Base-by-base conservation (phyloP, 2,329 filamentous ascomycete genomes). In the Xylariaceae sp. region DNA sequence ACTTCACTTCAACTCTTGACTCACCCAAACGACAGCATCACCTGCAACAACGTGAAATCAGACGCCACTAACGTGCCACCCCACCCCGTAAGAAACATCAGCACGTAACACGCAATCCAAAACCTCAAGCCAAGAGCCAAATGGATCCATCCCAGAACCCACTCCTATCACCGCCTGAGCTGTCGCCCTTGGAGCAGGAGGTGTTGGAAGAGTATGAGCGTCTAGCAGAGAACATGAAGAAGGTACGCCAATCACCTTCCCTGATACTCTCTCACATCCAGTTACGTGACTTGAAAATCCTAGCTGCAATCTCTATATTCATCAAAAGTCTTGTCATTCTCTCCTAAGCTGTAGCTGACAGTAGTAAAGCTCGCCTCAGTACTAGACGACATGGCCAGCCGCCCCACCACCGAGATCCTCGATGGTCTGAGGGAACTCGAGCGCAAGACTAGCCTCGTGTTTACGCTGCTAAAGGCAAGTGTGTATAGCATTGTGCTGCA, bases 401-500 rank as follows among this genome's bases (percentile, higher is more conserved):
- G 84, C 22, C 88, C 92, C 0, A 87, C 90, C 18, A 87, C 88
- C 6, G 90, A 89, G 60, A 92, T 95, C 51, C 80, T 95, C 48
- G 90, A 99, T 70, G 87, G 89, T 9, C 78, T 99, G 62, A 80
- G 94, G 48, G 86, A 92, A 41, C 77, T 99, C 49, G 94, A 99
- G 77, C 81, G 94, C 63, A 97, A 97, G 78, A 97, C 93, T 41
- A 91, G 90, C 61, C 77, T 96, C 49, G 93, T 97, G 18, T 97
- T 96, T 72, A 99, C 94, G 57, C 73, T 97, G 68, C 80, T 99
- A 68, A 99, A 99, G 77, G 93, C 94, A 16, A 97, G 93, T 71
- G 94, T 99, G 58, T 99, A 99, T 75, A 96, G 89, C 68, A 99
- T 99, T 75, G 92, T 99, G 56, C 72, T 99, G 75, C 93, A 99